Conservation (phyloP, 2,329 filamentous ascomycete genomes). For the Neonectria faginata region DNA sequence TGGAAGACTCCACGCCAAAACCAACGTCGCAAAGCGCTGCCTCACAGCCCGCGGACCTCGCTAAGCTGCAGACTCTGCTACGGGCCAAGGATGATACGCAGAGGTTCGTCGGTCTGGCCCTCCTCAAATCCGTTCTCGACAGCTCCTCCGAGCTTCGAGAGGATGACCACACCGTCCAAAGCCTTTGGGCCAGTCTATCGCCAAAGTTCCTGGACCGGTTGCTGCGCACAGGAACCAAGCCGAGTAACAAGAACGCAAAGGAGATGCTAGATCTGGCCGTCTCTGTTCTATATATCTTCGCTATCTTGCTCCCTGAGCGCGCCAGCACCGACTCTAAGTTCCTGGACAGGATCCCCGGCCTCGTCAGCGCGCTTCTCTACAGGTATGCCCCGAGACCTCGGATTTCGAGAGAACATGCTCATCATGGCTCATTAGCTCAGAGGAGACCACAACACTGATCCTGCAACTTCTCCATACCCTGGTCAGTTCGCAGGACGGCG, state of each 20-base stretch:
- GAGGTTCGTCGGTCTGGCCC: conserved; percentile 74
- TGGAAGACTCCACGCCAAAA: conserved; percentile 22
- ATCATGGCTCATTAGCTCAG: conserved; percentile 54
- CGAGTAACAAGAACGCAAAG: conserved; percentile 59
- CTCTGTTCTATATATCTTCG: conserved; percentile 72
- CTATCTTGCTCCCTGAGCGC: conserved; percentile 65
- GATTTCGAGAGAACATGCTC: background rate
- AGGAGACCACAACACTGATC: conserved; percentile 64
- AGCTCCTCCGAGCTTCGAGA: conserved; percentile 64
- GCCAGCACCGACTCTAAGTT: conserved; percentile 60
- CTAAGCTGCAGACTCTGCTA: conserved; percentile 67
- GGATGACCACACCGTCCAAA: conserved; percentile 58
- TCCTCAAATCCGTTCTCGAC: conserved; percentile 75
- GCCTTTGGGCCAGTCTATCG: conserved; percentile 70
- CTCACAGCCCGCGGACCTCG: conserved; percentile 43
- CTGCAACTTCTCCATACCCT: conserved; percentile 69
- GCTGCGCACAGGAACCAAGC: conserved; percentile 63
- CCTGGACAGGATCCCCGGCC: conserved; percentile 62
- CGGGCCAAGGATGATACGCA: conserved; percentile 73
- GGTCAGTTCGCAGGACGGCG: conserved; percentile 64
- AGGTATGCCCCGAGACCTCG: conserved; percentile 55
- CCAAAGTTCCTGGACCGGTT: conserved; percentile 74
- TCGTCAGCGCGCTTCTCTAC: conserved; percentile 65
- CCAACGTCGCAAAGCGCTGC: conserved; percentile 19
- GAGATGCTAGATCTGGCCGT: conserved; percentile 74